Base-by-base conservation (phyloP, 73 alveolate genomes). In the Uronychia binucleata region DNA sequence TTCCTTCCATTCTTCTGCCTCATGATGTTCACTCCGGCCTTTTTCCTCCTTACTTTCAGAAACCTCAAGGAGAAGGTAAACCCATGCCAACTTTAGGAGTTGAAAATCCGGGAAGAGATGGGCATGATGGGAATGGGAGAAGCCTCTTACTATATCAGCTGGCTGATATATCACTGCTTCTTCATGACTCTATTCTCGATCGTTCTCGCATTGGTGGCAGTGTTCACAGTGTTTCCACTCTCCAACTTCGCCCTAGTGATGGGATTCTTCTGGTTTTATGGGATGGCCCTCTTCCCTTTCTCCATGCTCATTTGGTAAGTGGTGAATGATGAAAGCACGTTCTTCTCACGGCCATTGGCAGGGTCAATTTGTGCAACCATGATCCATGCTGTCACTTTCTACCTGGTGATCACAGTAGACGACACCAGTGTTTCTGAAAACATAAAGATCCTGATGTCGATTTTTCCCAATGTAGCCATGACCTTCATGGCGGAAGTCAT, bases 321-420 rank as follows among this genome's bases (percentile, higher is more conserved):
- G n/a, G n/a, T n/a, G n/a, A n/a, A n/a, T n/a, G n/a, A n/a, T n/a
- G n/a, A n/a, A n/a, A 59, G 91, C 31, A 89, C 96, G 34, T 90
- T 96, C 86, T 96, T 96, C 74, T 76, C 93, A 14, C 92, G 80
- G 89, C 92, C 88, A 0, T 76, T 86, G 77, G 82, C 90, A 0
- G 96, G 92, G 5, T 32, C 79, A 26, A 60, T 86, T n/a, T 5
- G 77, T 0, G 77, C 76, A 14, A 59, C 81, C 5, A 75, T 92
- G 29, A 89, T 92, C 19, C 90, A 92, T 86, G 58, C 90, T 30
- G 74, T 89, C 32, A 59, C 86, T 27, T 79, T 90, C 30, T 75
- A 80, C 1, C 57, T 90, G 26, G 90, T 80, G 28, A 93, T 94
- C 58, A 35, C 81, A 57, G 75, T 94, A 67, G 26, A 57, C 32